Percentiles rank a stretch among this genome's conserved stretches.
Evolutionary conservation across 192 early-diverging fungal species (phyloP).

Genomic region (Borealophlyctis nickersoniae): DNA sequence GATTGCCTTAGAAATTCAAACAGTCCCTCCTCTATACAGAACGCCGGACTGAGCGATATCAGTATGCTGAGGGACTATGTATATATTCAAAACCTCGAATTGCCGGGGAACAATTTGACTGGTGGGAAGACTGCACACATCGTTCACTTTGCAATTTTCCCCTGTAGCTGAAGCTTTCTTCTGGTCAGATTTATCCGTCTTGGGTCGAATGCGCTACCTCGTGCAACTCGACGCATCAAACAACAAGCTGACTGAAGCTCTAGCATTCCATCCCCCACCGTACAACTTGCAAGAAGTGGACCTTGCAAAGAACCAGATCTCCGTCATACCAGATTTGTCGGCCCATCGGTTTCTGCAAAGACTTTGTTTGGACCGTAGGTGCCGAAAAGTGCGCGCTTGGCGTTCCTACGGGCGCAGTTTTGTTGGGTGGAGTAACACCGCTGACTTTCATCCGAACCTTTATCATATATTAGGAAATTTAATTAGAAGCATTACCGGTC

Average conservation of each 20-base stretch:
- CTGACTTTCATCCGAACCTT: too few species aligned
- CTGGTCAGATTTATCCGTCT: conserved; percentile 25
- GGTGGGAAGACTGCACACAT: too few species aligned
- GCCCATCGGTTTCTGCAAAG: conserved; percentile 42
- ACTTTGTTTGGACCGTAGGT: conserved; percentile 44
- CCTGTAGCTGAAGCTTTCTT: too few species aligned
- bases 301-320: conserved; percentile 50
- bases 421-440: conserved; percentile 2
- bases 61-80: conserved; percentile 30
- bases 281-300: conserved; percentile 54
- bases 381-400: conserved; percentile 8
- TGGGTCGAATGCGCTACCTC: conserved; percentile 42
- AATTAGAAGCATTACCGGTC: conserved; percentile 20
- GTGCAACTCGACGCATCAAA: conserved; percentile 49
- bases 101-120: conserved; percentile 45
- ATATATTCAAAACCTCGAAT: conserved; percentile 42
- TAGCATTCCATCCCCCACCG: conserved; percentile 37
- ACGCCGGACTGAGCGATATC: conserved; percentile 34
- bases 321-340: conserved; percentile 33
- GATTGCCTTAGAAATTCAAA: conserved; percentile 1
- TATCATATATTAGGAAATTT: conserved; percentile 24
- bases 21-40: conserved; percentile 20
- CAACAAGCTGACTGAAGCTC: conserved; percentile 42
- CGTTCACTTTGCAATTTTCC: too few species aligned
- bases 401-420: not conserved